These are phyloP conservation scores for Gyromitra esculenta DNA, from an alignment of 2,329 filamentous ascomycete species.

Conservation along the genomic window DNA sequence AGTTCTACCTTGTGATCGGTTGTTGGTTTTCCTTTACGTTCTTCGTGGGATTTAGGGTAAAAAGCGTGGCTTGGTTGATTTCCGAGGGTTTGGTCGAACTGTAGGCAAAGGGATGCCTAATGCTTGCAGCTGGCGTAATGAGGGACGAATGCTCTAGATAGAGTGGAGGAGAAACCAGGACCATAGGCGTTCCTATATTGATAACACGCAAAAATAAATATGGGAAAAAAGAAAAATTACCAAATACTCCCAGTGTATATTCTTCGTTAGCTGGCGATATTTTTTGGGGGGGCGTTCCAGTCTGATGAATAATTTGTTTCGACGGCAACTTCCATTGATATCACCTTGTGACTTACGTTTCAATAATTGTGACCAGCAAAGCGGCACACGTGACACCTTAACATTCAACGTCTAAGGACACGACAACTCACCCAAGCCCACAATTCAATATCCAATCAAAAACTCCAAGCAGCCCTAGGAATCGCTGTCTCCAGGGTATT, in stretches of 20 bases:
- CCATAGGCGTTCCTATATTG: slow-evolving; percentile 42
- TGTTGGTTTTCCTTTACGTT: slow-evolving; percentile 46
- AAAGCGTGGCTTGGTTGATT: slow-evolving; percentile 51
- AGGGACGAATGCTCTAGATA: slow-evolving; percentile 45
- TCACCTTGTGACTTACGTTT: slow-evolving; percentile 31
- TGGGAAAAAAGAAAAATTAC: slow-evolving; percentile 24
- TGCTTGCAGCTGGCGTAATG: slow-evolving; percentile 39
- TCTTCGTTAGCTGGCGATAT: slow-evolving; percentile 1
- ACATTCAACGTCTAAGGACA: slow-evolving; percentile 43
- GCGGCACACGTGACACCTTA: slow-evolving; percentile 40
- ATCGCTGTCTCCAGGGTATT: slow-evolving; percentile 3
- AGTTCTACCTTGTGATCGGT: slow-evolving; percentile 42
- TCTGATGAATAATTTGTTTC: not conserved
- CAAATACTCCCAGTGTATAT: not conserved
- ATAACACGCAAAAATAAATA: slow-evolving; percentile 37
- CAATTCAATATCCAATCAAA: slow-evolving; percentile 35
- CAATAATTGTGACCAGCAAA: slow-evolving; percentile 43
- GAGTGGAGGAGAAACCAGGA: slow-evolving; percentile 33
- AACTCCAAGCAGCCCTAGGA: slow-evolving; percentile 3
- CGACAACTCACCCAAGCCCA: slow-evolving; percentile 43
- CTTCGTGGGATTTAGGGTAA: slow-evolving; percentile 47
- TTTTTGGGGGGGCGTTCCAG: not conserved
- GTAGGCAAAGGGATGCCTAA: slow-evolving; percentile 19
- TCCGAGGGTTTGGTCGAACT: slow-evolving; percentile 43
- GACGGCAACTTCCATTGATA: slow-evolving; percentile 1